Percentiles rank a stretch among this genome's conserved stretches.
Evolutionary conservation across 352 stramenopile species (phyloP).

Genomic region (Halophytophthora batemanensis): DNA sequence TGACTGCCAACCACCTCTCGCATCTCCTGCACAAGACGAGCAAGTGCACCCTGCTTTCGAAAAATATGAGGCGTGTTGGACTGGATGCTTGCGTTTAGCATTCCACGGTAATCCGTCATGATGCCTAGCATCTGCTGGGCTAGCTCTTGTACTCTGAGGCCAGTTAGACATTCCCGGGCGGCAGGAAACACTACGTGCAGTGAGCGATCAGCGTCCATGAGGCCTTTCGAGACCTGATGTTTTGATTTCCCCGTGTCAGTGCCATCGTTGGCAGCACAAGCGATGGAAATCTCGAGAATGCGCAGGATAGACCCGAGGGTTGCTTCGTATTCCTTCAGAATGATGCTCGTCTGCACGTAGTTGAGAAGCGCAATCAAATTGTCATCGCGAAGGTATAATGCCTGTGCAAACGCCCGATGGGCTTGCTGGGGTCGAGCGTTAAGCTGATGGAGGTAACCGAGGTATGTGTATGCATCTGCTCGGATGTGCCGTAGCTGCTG

Average conservation of each 20-base stretch:
- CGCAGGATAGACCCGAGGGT: conserved; percentile 33
- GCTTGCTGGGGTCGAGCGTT: conserved; percentile 31
- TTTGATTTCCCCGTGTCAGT: not conserved
- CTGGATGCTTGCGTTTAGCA: conserved; percentile 42
- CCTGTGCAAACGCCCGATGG: conserved; percentile 19
- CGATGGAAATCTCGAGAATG: conserved; percentile 23
- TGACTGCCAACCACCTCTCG: conserved; percentile 4
- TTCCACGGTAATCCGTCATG: conserved; percentile 35
- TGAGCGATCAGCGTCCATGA: conserved; percentile 30
- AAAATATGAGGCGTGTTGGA: conserved; percentile 46
- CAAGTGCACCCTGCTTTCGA: conserved; percentile 36
- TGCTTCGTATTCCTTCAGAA: conserved; percentile 32
- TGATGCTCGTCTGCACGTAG: conserved; percentile 38
- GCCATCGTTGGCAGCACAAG: not conserved
- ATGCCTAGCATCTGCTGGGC: conserved; percentile 23
- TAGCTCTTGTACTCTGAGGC: not conserved
- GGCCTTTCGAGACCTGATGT: not conserved
- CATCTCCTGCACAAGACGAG: conserved; percentile 30
- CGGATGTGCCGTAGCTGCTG: conserved; percentile 35
- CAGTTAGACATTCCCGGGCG: conserved; percentile 6
- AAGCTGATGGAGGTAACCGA: conserved; percentile 35
- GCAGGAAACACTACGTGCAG: conserved; percentile 10
- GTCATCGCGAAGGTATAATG: conserved; percentile 34
- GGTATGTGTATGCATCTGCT: conserved; percentile 34
- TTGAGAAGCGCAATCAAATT: conserved; percentile 45